A percentile compares a stretch with the other conserved stretches of the same genome.
Evolutionary conservation across 768 basidiomycete species (phyloP).

Genomic region (Serendipita sp.): DNA sequence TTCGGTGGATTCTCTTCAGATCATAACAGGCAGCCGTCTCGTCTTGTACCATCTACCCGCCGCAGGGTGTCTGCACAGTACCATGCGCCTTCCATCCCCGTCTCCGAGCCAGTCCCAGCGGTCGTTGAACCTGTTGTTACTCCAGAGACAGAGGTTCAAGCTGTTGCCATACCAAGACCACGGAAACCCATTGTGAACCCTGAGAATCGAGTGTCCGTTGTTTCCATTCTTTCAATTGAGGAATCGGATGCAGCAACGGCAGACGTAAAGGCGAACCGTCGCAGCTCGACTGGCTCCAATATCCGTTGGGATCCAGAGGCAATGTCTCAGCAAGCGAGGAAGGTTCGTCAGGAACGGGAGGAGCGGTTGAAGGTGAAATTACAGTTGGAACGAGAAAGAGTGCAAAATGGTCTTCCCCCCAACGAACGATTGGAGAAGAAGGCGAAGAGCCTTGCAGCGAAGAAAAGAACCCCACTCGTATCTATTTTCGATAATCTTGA

Average conservation of each 20-base stretch:
- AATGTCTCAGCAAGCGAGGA: neutral
- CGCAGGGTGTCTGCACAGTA: neutral
- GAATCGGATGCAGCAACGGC: neutral
- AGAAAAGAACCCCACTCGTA: neutral
- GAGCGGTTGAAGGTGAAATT: neutral
- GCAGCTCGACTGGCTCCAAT: neutral
- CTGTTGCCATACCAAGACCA: neutral
- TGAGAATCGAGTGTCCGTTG: neutral
- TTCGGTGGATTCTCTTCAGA: neutral
- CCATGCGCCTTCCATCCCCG: neutral
- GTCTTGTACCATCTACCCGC: neutral
- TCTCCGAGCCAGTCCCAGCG: neutral
- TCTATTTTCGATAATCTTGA: neutral
- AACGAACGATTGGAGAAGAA: neutral
- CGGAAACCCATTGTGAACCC: neutral
- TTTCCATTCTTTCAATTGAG: neutral
- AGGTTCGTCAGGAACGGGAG: neutral
- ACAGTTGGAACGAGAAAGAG: neutral
- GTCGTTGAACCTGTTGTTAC: neutral
- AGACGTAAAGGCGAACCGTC: neutral
- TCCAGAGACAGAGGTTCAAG: neutral
- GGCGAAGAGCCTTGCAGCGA: neutral
- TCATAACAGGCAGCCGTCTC: neutral
- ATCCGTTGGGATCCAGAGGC: constrained; percentile 4
- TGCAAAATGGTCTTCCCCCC: neutral